Base-by-base conservation (phyloP, 345 rosid species). In the Garcia nutans region DNA sequence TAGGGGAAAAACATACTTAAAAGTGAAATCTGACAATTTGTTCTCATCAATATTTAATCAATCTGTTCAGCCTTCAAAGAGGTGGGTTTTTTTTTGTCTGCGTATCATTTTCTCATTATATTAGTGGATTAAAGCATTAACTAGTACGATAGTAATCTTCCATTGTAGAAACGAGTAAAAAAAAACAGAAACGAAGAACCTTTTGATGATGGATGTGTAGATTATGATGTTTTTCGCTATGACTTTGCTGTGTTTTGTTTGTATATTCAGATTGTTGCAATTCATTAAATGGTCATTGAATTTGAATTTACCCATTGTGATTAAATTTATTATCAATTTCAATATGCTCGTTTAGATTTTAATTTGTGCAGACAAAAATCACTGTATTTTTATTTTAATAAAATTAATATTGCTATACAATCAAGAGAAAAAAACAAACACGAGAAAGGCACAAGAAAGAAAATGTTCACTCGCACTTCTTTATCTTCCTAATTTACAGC, bases 51-150 rank as follows among this genome's bases (percentile, higher is more conserved):
- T 65, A 23, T 47, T 41, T 37, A 60, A 69, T 65, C 44, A 20
- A 65, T 83, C 20, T 31, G 65, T 59, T 70, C 26, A 33, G 61
- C 54, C 70, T 74, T 76, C 41, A 17, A 44, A 72, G 81, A 77
- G 76, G 81, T 70, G 62, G 81, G 74, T 70, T 33, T 67, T 79
- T 26, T 74, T 76, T 10, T 77, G 31, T 28, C 71, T 3, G 12
- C 47, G 66, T 70, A 7, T 11, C 41, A 65, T 63, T 54, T 73
- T 62, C n/a, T 73, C 75, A 68, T 31, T 31, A 57, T 26, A 77
- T 57, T 10, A 47, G 23, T 73, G 24, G 57, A 72, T 71, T 71
- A 45, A 52, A n/a, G n/a, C 20, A 71, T 71, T 7, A 52, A 42
- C 11, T 28, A 42, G 26, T 12, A 37, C 37, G 24, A 33, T 58